phyloP scores from a whole-genome alignment of 345 rosid species.

The Acer saccharum region DNA sequence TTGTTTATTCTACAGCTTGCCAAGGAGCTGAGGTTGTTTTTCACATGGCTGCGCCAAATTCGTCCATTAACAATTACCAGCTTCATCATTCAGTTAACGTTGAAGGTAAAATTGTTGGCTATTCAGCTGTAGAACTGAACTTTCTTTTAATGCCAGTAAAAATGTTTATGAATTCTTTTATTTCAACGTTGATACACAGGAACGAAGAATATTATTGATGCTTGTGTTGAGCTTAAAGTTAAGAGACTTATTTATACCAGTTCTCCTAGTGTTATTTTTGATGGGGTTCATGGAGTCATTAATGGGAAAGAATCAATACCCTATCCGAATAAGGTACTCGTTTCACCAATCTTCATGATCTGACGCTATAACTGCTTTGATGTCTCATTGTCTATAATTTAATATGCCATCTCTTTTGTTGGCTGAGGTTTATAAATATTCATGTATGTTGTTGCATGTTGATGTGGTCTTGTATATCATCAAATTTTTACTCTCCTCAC shows the following conservation, averaged over 20 bases:
- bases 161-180: constrained; percentile 5
- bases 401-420: neutral
- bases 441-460: neutral
- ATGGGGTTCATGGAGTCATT: constrained; percentile 65
- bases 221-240: constrained; percentile 71
- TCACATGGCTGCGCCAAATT: constrained; percentile 99
- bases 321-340: constrained; percentile 60
- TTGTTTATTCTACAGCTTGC: constrained; percentile 43
- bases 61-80: constrained; percentile 71
- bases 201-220: constrained; percentile 81
- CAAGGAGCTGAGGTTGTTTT: constrained; percentile 83
- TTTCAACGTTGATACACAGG: constrained; percentile 38
- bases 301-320: constrained; percentile 76
- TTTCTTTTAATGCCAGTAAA: neutral
- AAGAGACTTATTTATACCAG: constrained; percentile 93
- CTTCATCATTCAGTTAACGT: constrained; percentile 94
- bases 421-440: neutral
- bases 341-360: neutral
- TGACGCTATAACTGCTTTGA: neutral
- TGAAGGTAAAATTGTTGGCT: constrained; percentile 46
- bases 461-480: neutral
- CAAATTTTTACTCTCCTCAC: neutral
- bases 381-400: too few species aligned
- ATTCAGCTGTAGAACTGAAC: neutral
- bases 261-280: constrained; percentile 92